Conservation (phyloP, 2,329 filamentous ascomycete genomes). For the Cordyceps cateniannulata region DNA sequence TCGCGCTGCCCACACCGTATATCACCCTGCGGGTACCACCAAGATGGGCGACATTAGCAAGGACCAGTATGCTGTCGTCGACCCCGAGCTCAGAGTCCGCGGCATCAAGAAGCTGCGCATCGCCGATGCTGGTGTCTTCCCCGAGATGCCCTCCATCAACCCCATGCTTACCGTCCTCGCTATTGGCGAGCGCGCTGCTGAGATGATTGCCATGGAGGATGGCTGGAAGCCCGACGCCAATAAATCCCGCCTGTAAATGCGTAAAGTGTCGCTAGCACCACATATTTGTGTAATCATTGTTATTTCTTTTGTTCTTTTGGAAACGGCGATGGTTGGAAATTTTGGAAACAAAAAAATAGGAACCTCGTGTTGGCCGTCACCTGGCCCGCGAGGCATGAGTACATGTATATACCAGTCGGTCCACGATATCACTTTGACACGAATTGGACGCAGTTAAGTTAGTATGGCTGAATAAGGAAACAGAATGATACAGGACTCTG, state of each 20-base stretch:
- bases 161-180: conserved; percentile 85
- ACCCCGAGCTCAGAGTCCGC: conserved; percentile 63
- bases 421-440: neutral
- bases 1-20: conserved; percentile 78
- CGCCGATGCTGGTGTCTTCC: conserved; percentile 83
- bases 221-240: conserved; percentile 34
- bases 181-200: conserved; percentile 76
- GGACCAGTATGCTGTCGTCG: conserved; percentile 74
- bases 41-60: conserved; percentile 74
- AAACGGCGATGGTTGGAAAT: neutral
- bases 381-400: neutral
- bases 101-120: conserved; percentile 71
- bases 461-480: neutral
- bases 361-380: neutral
- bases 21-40: conserved; percentile 83
- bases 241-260: conserved; percentile 11
- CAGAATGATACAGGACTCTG: neutral
- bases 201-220: conserved; percentile 68
- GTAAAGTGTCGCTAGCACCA: neutral
- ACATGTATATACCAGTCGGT: conserved; percentile 3
- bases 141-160: conserved; percentile 79
- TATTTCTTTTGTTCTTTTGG: neutral
- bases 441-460: neutral
- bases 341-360: neutral
- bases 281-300: neutral